phyloP scores from a whole-genome alignment of 345 rosid species.

The Pistacia vera region DNA sequence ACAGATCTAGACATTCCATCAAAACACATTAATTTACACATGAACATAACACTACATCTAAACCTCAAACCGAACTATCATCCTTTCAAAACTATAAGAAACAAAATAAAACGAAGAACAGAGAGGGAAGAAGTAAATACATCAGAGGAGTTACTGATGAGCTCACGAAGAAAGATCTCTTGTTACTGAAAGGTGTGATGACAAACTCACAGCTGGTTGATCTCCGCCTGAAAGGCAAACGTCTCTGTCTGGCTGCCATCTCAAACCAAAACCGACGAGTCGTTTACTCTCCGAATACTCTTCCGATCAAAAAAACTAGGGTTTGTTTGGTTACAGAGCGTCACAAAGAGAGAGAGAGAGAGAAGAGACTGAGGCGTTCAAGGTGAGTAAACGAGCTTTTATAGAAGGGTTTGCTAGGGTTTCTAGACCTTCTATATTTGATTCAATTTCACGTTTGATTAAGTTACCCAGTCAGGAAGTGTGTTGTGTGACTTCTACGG shows the following conservation, averaged over 20 bases:
- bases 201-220: constrained; percentile 74
- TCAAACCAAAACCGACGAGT: not conserved
- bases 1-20: not conserved
- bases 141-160: constrained; percentile 80
- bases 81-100: not conserved
- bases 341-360: not conserved
- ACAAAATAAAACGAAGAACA: rapidly evolving
- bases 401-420: constrained; percentile 41
- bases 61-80: not conserved
- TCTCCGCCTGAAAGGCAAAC: constrained; percentile 89
- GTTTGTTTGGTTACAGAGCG: not conserved
- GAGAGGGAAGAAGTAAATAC: constrained; percentile 26
- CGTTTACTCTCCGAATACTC: not conserved
- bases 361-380: not conserved
- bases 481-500: not conserved
- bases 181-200: constrained; percentile 81
- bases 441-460: not conserved
- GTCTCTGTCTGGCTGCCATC: constrained; percentile 57
- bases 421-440: constrained; percentile 57
- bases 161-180: constrained; percentile 90
- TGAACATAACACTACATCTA: too few species aligned
- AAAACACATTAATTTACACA: not conserved
- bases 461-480: not conserved
- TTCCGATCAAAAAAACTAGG: not conserved
- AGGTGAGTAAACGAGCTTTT: not conserved